A percentile compares a stretch with the other conserved stretches of the same genome.
Evolutionary conservation across 148 eudicot genomes (phyloP).

Genomic region (Tetragonia tetragonoides): DNA sequence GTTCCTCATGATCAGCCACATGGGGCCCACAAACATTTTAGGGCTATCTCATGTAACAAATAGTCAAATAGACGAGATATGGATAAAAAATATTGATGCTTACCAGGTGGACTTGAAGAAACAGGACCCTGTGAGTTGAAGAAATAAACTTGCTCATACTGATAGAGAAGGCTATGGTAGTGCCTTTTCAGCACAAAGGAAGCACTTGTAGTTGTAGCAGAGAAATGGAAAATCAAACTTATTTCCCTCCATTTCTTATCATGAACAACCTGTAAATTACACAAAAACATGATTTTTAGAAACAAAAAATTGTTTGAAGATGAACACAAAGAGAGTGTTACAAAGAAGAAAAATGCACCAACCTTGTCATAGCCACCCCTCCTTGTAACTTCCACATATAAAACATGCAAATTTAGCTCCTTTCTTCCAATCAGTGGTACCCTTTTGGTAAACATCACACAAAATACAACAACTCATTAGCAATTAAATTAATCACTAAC

Average conservation of each 20-base stretch:
- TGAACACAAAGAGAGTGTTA: neutral
- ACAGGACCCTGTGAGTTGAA: slow-evolving; percentile 37
- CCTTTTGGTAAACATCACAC: slow-evolving; percentile 29
- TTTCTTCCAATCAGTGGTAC: slow-evolving; percentile 65
- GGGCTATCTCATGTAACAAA: too few relatives aligned
- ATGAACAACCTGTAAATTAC: slow-evolving; percentile 43
- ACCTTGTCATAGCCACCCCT: slow-evolving; percentile 71
- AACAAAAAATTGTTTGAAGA: neutral
- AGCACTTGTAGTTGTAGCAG: slow-evolving; percentile 70
- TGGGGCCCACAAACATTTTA: slow-evolving; percentile 20
- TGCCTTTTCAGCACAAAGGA: slow-evolving; percentile 66
- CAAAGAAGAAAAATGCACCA: neutral
- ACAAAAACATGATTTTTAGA: neutral
- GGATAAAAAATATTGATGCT: too few relatives aligned
- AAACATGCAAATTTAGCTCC: slow-evolving; percentile 54
- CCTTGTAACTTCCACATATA: slow-evolving; percentile 58
- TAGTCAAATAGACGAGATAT: too few relatives aligned
- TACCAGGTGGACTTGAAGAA: slow-evolving; percentile 23
- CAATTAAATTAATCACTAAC: neutral
- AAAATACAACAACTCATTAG: neutral
- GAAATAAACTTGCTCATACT: slow-evolving; percentile 69
- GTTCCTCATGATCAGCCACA: slow-evolving; percentile 11
- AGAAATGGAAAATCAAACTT: slow-evolving; percentile 43
- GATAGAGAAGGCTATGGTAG: slow-evolving; percentile 48
- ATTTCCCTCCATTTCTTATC: slow-evolving; percentile 82